phyloP scores from a whole-genome alignment of 306 rosid genomes.

The Fagus crenata region DNA sequence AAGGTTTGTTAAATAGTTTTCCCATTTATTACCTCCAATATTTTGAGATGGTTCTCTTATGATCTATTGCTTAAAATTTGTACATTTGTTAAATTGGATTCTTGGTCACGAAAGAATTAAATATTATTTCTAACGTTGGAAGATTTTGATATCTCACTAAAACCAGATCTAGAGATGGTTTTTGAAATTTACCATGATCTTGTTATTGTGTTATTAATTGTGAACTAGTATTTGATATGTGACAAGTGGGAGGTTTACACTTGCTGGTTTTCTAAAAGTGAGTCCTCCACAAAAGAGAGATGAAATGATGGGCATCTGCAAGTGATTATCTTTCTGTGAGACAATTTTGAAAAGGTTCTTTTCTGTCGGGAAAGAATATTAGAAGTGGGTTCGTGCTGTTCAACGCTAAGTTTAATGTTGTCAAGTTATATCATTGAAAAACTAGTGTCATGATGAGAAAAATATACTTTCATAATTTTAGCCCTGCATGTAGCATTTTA shows the following conservation, averaged over 20 bases:
- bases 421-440: background rate
- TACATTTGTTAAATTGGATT: background rate
- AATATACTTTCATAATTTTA: background rate
- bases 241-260: background rate
- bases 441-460: background rate
- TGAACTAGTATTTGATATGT: background rate
- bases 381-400: background rate
- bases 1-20: constrained; percentile 50
- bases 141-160: background rate
- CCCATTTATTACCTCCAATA: background rate
- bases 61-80: background rate
- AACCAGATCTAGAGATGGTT: background rate
- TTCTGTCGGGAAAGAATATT: background rate
- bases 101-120: background rate
- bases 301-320: background rate
- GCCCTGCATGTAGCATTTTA: background rate
- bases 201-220: background rate
- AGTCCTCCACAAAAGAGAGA: background rate
- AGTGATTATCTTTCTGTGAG: background rate
- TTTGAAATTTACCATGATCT: background rate
- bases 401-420: background rate
- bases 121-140: background rate
- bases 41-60: constrained; percentile 4
- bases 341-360: background rate
- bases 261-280: background rate